These are phyloP conservation scores for Cenchrus purpureus DNA, from an alignment of 176 grass and related monocot genomes.

Conservation along the genomic window DNA sequence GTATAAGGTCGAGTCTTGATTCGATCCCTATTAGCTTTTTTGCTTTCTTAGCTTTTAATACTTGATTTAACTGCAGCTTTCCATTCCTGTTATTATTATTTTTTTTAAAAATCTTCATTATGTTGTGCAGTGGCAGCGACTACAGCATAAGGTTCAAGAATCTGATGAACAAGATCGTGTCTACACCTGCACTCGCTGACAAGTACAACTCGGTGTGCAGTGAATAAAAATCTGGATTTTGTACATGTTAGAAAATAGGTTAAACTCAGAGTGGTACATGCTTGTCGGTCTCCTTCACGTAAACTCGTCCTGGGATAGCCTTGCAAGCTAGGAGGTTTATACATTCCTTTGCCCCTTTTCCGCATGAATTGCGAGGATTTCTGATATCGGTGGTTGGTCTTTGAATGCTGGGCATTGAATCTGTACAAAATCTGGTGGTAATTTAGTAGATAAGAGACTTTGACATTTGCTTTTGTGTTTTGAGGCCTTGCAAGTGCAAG, in stretches of 20 bases:
- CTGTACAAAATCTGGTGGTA: conserved; percentile 41
- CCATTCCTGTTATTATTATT: neutral
- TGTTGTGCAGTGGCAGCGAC: conserved; percentile 70
- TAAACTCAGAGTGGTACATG: conserved; percentile 23
- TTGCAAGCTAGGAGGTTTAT: neutral
- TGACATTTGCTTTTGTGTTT: too few species aligned
- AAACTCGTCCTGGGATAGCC: neutral
- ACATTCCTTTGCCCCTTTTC: neutral
- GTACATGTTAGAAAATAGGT: conserved; percentile 51
- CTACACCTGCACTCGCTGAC: conserved; percentile 62
- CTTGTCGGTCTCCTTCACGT: neutral
- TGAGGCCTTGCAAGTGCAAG: neutral
- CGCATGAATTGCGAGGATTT: neutral
- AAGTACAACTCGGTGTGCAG: conserved; percentile 92
- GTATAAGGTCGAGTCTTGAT: conserved; percentile 64
- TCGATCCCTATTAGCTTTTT: neutral
- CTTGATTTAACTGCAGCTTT: neutral
- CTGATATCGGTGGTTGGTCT: neutral
- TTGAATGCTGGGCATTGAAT: neutral
- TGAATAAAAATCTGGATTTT: conserved; percentile 54
- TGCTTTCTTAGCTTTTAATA: neutral
- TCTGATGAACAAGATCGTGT: conserved; percentile 82
- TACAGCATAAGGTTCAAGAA: conserved; percentile 93
- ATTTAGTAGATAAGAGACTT: neutral
- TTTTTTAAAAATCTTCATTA: neutral